Conservation (phyloP, 139 green algal species). For the Protoeuglena noctilucae region DNA sequence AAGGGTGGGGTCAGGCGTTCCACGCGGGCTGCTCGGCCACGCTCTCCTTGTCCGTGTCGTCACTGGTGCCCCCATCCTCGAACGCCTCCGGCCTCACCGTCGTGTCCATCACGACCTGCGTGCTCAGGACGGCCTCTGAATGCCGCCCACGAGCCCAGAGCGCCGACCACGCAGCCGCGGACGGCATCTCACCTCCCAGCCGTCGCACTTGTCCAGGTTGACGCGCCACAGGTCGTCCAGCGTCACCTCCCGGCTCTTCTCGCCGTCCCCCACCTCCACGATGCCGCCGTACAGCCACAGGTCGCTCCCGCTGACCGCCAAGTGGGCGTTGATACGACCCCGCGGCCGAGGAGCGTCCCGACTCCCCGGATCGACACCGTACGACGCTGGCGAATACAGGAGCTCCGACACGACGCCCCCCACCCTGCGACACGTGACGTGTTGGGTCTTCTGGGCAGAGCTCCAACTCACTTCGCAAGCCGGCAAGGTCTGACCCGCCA, state of each 20-base stretch:
- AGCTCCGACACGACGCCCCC: constrained; percentile 67
- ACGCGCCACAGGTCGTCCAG: constrained; percentile 87
- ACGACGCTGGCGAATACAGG: constrained; percentile 73
- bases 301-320: constrained; percentile 53
- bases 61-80: background rate
- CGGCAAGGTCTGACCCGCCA: background rate
- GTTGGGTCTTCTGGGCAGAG: background rate
- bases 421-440: constrained; percentile 14
- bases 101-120: background rate
- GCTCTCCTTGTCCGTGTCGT: background rate
- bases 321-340: constrained; percentile 49
- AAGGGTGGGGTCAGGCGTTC: background rate
- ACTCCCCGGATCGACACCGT: constrained; percentile 36
- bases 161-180: too few species aligned
- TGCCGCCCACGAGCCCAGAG: too few species aligned
- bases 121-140: too few species aligned
- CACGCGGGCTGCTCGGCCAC: background rate
- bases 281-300: constrained; percentile 78
- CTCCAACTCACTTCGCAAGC: background rate
- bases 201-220: constrained; percentile 70
- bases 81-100: background rate
- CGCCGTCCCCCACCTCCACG: constrained; percentile 55
- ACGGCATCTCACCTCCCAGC: too few species aligned
- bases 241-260: constrained; percentile 46
- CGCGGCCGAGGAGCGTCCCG: constrained; percentile 56